Base-by-base conservation (phyloP, 1,139 yeast genomes). In the Nadsonia commutata region DNA sequence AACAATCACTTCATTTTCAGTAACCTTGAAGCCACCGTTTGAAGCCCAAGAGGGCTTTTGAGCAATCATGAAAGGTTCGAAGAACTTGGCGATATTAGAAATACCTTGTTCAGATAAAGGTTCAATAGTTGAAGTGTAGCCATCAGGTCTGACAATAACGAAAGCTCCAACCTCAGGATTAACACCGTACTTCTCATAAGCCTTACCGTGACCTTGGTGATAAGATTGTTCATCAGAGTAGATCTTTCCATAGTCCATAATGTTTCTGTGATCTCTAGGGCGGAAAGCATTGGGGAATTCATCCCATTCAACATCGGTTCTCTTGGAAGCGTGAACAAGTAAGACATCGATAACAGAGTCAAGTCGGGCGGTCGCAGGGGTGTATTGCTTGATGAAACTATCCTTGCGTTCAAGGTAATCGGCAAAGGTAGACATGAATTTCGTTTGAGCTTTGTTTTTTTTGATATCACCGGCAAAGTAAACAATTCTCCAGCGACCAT, bases 91-190 rank as follows among this genome's bases (percentile, higher is more conserved):
- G 42, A 60, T 51, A 37, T 52, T 48, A 16, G 50, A 43, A 40
- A 56, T 51, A 19, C 62, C 63, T 9, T 43, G 45, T 18, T 39
- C 38, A 16, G 52, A 49, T 21, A 50, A 51, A 21, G 52, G 54
- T 17, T 56, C 48, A 18, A 60, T 60, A 22, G 49, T 39, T 18
- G 65, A 55, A 22, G 62, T 60, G 42, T 63, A 61, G 2, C 65
- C 64, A 51, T 63, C 67, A n/a, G 67, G 67, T 38, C 67, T 51
- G 17, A 60, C 48, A 22, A 63, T 58, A 20, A 60, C 42, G 23
- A 63, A 44, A 11, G 58, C 57, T 18, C 66, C 64, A 7, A 45
- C 48, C 20, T 52, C 42, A 16, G 54, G 51, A 41, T 57, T 56
- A 37, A 61, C 53, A 3, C 64, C 66, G 42, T 52, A 61, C 45